Evolutionary conservation across 805 yeast species (phyloP), one percentile per base, ranked within the genome.

Genomic region (Candida krabiensis): DNA sequence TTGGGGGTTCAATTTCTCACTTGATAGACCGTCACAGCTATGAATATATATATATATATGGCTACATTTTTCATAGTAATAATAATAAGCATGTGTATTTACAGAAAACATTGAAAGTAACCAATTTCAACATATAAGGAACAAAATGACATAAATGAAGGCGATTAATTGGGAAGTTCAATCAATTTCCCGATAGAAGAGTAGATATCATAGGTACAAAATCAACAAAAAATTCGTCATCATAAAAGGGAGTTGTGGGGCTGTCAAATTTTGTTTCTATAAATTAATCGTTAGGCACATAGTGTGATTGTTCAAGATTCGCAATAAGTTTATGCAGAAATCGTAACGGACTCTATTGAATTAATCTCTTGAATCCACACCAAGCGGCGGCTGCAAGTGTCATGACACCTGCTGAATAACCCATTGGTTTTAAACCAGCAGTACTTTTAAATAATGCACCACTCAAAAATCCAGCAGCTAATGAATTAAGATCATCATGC

Each of bases 341-440:
- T n/a, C n/a, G n/a, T n/a, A n/a, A n/a, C n/a, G n/a, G n/a, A n/a
- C 28, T 27, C 40, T 41, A 44, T 15, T 41, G 33, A 36, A 40
- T 27, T 28, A 38, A 34, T 45, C 66, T 63, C 69, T 91, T 91
- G 56, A 84, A 58, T 33, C 84, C 91, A 70, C 95, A 83, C 99
- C 99, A 91, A 25, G 79, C 80, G 47, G 85, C 96, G 37, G 97
- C 95, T 45, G 85, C 95, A 47, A 79, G 77, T n/a, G 96, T 86
- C 80, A 81, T 83, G 58, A 90, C 61, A 30, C 77, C 93, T 17
- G 96, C 77, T 19, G 96, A 79, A 55, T 86, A 81, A 18, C 85
- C 89, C 91, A 88, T 85, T 43, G 95, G 96, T 63, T 77, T 84
- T 35, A 82, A 42, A 28, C 99, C 99, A 44, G 81, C 80, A 33